phyloP scores from a whole-genome alignment of 2,329 filamentous ascomycete species.

The Penicillium sp. region DNA sequence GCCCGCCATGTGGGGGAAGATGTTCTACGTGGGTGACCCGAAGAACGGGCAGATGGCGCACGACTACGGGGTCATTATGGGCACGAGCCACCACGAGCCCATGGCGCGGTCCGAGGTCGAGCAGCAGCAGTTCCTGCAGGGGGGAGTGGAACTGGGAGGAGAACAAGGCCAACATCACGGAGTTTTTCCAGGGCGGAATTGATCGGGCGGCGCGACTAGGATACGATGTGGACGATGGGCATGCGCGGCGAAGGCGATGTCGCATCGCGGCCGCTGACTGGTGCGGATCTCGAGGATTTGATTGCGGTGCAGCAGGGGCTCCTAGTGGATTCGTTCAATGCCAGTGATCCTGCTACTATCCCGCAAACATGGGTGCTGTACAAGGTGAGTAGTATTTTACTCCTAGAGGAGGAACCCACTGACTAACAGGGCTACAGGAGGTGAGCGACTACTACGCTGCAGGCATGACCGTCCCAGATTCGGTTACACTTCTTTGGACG shows the following conservation, averaged over 20 bases:
- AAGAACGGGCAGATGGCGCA: slow-evolving; percentile 61
- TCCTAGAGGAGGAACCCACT: not conserved
- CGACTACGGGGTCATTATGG: slow-evolving; percentile 75
- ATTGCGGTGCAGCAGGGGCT: not conserved
- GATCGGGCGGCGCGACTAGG: not conserved
- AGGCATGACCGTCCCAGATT: slow-evolving; percentile 57
- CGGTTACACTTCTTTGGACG: slow-evolving; percentile 72
- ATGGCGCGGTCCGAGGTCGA: slow-evolving; percentile 64
- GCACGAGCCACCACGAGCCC: slow-evolving; percentile 75
- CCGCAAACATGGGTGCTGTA: not conserved
- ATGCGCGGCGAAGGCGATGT: not conserved
- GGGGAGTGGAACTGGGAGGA: slow-evolving; percentile 41
- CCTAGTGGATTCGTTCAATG: not conserved
- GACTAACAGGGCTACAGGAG: not conserved
- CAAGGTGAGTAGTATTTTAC: not conserved
- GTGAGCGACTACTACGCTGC: slow-evolving; percentile 65
- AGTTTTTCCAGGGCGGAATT: not conserved
- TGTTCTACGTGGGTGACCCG: not conserved
- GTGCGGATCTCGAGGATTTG: not conserved
- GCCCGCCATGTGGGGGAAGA: not conserved
- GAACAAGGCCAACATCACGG: not conserved
- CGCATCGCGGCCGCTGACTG: slow-evolving; percentile 55
- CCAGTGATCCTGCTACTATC: not conserved
- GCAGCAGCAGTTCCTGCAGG: slow-evolving; percentile 45
- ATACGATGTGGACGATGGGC: not conserved